These are phyloP conservation scores for Shiraia bambusicola DNA, from an alignment of 2,329 filamentous ascomycete species.

Conservation along the genomic window DNA sequence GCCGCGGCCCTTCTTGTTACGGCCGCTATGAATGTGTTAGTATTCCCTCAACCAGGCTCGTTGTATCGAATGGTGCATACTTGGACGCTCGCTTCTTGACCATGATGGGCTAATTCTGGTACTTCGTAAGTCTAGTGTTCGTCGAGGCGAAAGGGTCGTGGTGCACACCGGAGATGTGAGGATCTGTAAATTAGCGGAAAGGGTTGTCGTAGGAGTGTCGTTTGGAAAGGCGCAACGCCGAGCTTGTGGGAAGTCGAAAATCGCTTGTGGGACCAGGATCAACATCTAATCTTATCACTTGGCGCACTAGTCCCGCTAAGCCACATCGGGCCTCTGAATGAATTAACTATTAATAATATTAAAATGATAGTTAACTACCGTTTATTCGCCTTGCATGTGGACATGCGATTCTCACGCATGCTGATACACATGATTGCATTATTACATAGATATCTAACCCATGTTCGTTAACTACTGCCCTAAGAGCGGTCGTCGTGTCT, in stretches of 20 bases:
- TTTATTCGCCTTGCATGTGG: too few relatives aligned
- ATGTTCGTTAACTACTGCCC: too few relatives aligned
- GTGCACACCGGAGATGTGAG: conserved; percentile 39
- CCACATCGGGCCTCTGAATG: too few relatives aligned
- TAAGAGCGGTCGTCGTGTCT: too few relatives aligned
- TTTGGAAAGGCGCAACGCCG: conserved; percentile 21
- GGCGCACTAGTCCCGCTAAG: conserved; percentile 10
- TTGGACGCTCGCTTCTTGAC: conserved; percentile 77
- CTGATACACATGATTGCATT: too few relatives aligned
- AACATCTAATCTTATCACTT: conserved; percentile 36
- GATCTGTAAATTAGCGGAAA: conserved; percentile 41
- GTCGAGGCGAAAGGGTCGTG: conserved; percentile 3
- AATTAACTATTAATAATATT: too few relatives aligned
- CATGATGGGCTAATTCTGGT: conserved; percentile 61
- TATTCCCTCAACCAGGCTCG: conserved; percentile 16
- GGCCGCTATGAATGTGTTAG: conserved; percentile 66
- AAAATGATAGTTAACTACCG: too few relatives aligned
- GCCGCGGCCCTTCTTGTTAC: conserved; percentile 99
- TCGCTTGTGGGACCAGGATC: conserved; percentile 17
- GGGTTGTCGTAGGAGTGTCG: conserved; percentile 35
- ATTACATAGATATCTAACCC: too few relatives aligned
- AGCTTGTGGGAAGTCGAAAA: conserved; percentile 24
- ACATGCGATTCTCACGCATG: too few relatives aligned
- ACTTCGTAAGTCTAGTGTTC: conserved; percentile 19
- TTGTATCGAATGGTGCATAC: conserved; percentile 51